A percentile compares a stretch with the other conserved stretches of the same genome.
Evolutionary conservation across 2,329 filamentous ascomycete species (phyloP).

Genomic region (Colletotrichum spinosum): DNA sequence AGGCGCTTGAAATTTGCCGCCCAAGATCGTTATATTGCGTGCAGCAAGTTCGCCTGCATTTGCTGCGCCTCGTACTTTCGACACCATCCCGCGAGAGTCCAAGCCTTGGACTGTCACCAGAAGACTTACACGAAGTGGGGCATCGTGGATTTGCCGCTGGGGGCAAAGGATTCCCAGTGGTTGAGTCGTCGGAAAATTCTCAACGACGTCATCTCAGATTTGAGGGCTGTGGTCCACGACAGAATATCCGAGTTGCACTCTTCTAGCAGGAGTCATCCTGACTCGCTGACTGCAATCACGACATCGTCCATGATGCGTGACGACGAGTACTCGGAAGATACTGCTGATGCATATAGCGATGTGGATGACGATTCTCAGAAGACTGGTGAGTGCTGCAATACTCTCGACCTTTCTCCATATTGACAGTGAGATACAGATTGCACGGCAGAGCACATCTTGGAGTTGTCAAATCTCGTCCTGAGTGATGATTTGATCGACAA

Average conservation of each 20-base stretch:
- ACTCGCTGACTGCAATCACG: slow-evolving; percentile 15
- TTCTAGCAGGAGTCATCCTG: neutral
- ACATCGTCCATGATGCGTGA: neutral
- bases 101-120: slow-evolving; percentile 50
- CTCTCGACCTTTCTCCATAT: too few relatives aligned
- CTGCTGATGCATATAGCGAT: too few relatives aligned
- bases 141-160: neutral
- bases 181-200: neutral
- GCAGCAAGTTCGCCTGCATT: slow-evolving; percentile 64
- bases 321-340: too few relatives aligned
- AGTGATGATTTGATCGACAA: too few relatives aligned
- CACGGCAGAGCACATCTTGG: too few relatives aligned
- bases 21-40: slow-evolving; percentile 59
- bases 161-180: neutral
- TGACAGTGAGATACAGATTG: too few relatives aligned
- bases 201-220: slow-evolving; percentile 15
- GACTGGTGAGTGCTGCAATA: too few relatives aligned
- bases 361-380: too few relatives aligned
- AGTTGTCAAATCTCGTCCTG: too few relatives aligned
- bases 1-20: slow-evolving; percentile 48
- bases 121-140: slow-evolving; percentile 58
- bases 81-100: slow-evolving; percentile 49
- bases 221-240: slow-evolving; percentile 3
- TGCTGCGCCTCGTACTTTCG: slow-evolving; percentile 59
- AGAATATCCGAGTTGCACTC: neutral